A percentile compares a stretch with the other conserved stretches of the same genome.
Evolutionary conservation across 805 yeast species (phyloP).

Genomic region (Pichia deserticola): DNA sequence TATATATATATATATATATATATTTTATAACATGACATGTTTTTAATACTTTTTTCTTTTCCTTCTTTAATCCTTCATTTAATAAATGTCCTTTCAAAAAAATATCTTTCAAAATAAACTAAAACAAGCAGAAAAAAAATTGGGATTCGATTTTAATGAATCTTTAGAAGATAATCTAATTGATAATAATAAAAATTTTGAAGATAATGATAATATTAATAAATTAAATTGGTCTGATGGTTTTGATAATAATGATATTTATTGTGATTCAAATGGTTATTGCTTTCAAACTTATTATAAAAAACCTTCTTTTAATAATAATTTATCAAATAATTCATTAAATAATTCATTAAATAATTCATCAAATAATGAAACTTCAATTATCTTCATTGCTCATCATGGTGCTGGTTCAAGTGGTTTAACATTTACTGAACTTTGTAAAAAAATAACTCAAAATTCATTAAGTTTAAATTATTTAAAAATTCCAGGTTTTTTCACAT

Average conservation of each 20-base stretch:
- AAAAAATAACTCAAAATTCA: slow-evolving; percentile 26
- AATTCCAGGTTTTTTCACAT: slow-evolving; percentile 57
- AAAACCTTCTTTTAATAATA: slow-evolving; percentile 33
- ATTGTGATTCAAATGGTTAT: slow-evolving; percentile 18
- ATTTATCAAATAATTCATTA: neutral
- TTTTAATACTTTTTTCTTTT: too few relatives aligned
- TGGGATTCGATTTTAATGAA: slow-evolving; percentile 16
- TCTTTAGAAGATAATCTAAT: slow-evolving; percentile 6
- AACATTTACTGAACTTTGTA: slow-evolving; percentile 53
- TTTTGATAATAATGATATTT: slow-evolving; percentile 26
- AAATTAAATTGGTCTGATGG: slow-evolving; percentile 16
- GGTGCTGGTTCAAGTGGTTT: slow-evolving; percentile 92
- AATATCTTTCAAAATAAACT: slow-evolving; percentile 20
- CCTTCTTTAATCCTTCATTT: neutral
- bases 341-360: neutral
- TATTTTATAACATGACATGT: too few relatives aligned
- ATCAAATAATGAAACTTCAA: slow-evolving; percentile 31
- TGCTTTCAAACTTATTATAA: slow-evolving; percentile 50
- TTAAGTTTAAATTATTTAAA: slow-evolving; percentile 21
- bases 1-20: too few relatives aligned
- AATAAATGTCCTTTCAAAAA: slow-evolving; percentile 22
- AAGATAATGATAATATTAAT: neutral
- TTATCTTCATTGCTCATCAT: slow-evolving; percentile 69
- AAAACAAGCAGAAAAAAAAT: slow-evolving; percentile 15
- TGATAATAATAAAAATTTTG: neutral